Evolutionary conservation across 257 asterid genomes (phyloP).

Genomic region (Solanum verrucosum): DNA sequence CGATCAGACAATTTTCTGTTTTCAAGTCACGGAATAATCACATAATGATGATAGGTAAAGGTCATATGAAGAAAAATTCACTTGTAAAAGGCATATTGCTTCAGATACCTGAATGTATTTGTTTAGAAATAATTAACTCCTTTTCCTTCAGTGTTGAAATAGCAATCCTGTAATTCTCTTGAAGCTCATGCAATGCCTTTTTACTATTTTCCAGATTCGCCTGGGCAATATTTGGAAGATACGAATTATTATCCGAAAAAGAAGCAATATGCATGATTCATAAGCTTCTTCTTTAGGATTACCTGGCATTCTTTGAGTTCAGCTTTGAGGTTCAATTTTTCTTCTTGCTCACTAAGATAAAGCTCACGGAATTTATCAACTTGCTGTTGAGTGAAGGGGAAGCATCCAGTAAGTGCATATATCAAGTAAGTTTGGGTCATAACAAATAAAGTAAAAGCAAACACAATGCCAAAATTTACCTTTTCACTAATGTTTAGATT

Average conservation of each 20-base stretch:
- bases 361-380: slow-evolving; percentile 50
- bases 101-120: slow-evolving; percentile 51
- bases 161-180: slow-evolving; percentile 41
- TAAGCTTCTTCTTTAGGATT: neutral
- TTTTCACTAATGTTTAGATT: slow-evolving; percentile 45
- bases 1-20: slow-evolving; percentile 53
- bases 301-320: slow-evolving; percentile 79
- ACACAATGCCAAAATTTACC: slow-evolving; percentile 24
- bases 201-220: slow-evolving; percentile 33
- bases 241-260: neutral
- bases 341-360: slow-evolving; percentile 64
- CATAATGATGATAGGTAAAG: neutral
- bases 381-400: slow-evolving; percentile 26
- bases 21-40: neutral
- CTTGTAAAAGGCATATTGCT: neutral
- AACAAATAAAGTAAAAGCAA: neutral
- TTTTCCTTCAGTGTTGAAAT: slow-evolving; percentile 45
- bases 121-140: slow-evolving; percentile 47
- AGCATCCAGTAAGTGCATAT: neutral
- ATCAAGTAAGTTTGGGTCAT: neutral
- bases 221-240: slow-evolving; percentile 26
- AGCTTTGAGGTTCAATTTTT: slow-evolving; percentile 41
- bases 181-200: slow-evolving; percentile 49
- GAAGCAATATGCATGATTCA: neutral
- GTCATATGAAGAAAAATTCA: neutral